Base-by-base conservation (phyloP, 352 stramenopile genomes). In the Pythium sukuiense region DNA sequence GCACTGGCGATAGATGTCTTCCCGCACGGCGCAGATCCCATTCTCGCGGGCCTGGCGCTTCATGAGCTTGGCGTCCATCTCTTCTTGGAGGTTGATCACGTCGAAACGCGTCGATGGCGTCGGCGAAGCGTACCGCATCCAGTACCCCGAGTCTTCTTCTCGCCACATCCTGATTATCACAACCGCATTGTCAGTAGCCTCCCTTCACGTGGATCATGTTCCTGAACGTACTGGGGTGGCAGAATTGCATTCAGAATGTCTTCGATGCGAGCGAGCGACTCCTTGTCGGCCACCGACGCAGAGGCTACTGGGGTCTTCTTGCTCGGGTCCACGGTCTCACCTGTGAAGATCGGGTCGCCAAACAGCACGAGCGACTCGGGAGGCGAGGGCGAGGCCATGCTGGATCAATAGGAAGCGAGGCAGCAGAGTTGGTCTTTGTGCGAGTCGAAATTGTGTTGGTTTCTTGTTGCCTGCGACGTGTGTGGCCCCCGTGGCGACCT, bases 1-100 rank as follows among this genome's bases (percentile, higher is more conserved):
- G 61, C 78, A 85, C 74, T 98, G 94, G 6, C 67, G 72, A 71
- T 98, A 98, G 30, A 98, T 82, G 69, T 98, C 90, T 70, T 98
- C 94, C 37, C 94, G 85, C 61, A 98, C 93, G 59, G 90, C 81
- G 69, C 95, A 98, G 30, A 98, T 97, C 49, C 93, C 95, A 52
- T 73, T 96, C 59, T 98, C 93, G 27, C 92, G 80, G 30, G 93
- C 95, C 76, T 98, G 93, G 24, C 94, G 78, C 69, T 96, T 82
- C 50, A 92, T 72, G 45, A 98, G 77, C 52, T 92, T 93, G 49
- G 77, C 79, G 69, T 98, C 95, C 71, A 98, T 87, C 55, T 84
- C 73, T 69, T 93, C 87, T 59, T 95, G 84, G n/a, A 98, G 76
- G 55, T 90, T 90, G 61, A 98, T 90, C 57, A 98, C 94, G 55